Conservation (phyloP, 1,284 basidiomycete genomes). For the Singerocomus inundabilis region DNA sequence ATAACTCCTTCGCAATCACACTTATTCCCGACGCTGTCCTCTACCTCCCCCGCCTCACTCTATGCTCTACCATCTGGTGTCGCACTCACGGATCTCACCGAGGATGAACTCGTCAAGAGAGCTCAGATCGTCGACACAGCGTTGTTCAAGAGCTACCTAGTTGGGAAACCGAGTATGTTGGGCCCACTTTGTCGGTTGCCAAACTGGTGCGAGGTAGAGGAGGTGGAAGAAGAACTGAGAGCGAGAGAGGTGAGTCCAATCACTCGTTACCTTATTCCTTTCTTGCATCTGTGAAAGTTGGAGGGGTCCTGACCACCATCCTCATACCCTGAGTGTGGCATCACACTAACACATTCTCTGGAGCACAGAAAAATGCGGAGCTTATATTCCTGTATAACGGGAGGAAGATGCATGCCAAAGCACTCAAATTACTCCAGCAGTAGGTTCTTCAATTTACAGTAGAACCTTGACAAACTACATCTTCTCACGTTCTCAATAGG, state of each 20-base stretch:
- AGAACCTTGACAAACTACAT: neutral
- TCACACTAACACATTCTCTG: constrained; percentile 5
- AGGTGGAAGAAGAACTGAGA: constrained; percentile 88
- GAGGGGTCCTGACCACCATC: neutral
- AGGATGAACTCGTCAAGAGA: constrained; percentile 79
- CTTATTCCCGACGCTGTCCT: constrained; percentile 60
- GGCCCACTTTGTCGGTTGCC: constrained; percentile 88
- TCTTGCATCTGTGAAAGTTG: neutral
- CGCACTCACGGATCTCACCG: constrained; percentile 66
- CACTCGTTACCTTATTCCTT: neutral
- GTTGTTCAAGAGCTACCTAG: constrained; percentile 90
- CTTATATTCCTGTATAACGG: constrained; percentile 91
- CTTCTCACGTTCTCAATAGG: constrained; percentile 39
- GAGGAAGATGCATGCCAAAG: constrained; percentile 93
- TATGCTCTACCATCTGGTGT: constrained; percentile 67
- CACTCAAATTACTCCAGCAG: constrained; percentile 80
- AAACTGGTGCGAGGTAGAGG: constrained; percentile 97
- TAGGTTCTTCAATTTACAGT: constrained; percentile 29
- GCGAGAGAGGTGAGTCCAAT: constrained; percentile 64
- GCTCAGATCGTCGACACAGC: constrained; percentile 96
- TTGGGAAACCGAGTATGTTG: constrained; percentile 80
- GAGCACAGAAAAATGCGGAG: constrained; percentile 80
- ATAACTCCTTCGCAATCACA: constrained; percentile 71
- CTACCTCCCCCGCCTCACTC: constrained; percentile 68
- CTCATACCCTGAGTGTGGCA: neutral